Base-by-base conservation (phyloP, 257 asterid species). In the Nicotiana obtusifolia region DNA sequence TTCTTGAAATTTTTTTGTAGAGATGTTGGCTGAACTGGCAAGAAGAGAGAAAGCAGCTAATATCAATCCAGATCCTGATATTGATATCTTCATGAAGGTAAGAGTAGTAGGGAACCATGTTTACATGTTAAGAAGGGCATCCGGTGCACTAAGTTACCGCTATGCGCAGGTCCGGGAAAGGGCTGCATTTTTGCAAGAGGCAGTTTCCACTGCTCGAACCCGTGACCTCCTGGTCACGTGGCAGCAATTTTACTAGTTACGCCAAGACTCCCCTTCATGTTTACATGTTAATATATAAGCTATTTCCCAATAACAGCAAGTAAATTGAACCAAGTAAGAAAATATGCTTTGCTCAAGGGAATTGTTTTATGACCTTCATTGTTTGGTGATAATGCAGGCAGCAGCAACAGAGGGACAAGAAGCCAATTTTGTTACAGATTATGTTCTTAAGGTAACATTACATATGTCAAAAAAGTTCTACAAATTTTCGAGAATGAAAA, bases 21-120 rank as follows among this genome's bases (percentile, higher is more conserved):
- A 88, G 71, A 84, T 88, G 90, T 64, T 88, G 64, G 89, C 87
- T 8, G 90, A 88, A 75, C 49, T 88, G 65, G 84, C 89, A 64
- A 86, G 90, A 57, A 82, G 90, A 41, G 90, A 88, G 87, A 88
- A 84, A 83, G 86, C 84, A 37, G 89, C 86, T 24, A 84, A 82
- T 26, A 85, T 88, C 59, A 84, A 84, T 26, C 87, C 90, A n/a
- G 87, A 88, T 82, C 86, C 89, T 19, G 89, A 88, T 84, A 41
- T 88, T 71, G 90, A 88, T 81, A 76, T 86, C 24, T 88, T 47
- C 61, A 86, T 88, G 90, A 88, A 88, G 90, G 90, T 84, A 60
- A 69, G 14, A 11, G 7, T 41, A 69, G 8, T 41, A 20, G 3
- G n/a, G 54, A 14, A 68, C 47, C n/a, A 66, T 65, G 47, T 65